Percentiles rank a stretch among this genome's conserved stretches.
phyloP scores from a whole-genome alignment of 768 basidiomycete species.

The Boletellus ananas region DNA sequence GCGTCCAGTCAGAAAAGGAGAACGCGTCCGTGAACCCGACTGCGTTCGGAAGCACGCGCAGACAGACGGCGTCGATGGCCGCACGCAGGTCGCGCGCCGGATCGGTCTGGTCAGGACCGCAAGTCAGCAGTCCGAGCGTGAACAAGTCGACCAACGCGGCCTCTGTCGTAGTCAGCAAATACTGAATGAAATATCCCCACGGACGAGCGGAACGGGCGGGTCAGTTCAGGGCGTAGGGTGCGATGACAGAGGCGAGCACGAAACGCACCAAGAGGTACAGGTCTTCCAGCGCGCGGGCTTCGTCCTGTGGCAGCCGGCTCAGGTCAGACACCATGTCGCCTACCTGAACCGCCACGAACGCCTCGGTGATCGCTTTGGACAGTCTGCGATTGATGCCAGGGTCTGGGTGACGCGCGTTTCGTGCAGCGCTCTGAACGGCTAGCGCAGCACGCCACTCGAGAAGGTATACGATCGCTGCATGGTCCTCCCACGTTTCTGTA shows the following conservation, averaged over 20 bases:
- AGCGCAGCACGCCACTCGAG: constrained; percentile 67
- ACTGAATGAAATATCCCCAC: constrained; percentile 35
- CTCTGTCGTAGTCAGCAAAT: constrained; percentile 57
- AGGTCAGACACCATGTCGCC: constrained; percentile 43
- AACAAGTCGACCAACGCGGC: constrained; percentile 55
- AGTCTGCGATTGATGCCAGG: constrained; percentile 55
- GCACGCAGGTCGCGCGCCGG: constrained; percentile 47
- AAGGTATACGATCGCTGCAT: constrained; percentile 40
- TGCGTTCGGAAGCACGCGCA: constrained; percentile 54
- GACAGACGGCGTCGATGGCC: constrained; percentile 47
- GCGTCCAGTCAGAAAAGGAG: constrained; percentile 70
- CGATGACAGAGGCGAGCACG: not conserved
- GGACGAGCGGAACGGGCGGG: too few species aligned
- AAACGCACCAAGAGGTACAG: constrained; percentile 29
- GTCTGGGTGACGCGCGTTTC: constrained; percentile 42
- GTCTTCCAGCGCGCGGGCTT: constrained; percentile 17
- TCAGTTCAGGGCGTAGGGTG: not conserved
- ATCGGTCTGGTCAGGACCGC: constrained; percentile 30
- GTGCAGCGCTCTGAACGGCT: constrained; percentile 41
- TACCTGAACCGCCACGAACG: constrained; percentile 59
- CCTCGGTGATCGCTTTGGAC: constrained; percentile 62
- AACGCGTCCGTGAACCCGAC: constrained; percentile 72
- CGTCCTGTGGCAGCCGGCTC: constrained; percentile 9
- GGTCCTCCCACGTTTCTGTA: constrained; percentile 35
- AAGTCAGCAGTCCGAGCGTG: constrained; percentile 45